Percentiles rank a stretch among this genome's conserved stretches.
These are phyloP conservation scores for Gracilariopsis chorda DNA, from an alignment of 23 red algal genomes.

Conservation along the genomic window DNA sequence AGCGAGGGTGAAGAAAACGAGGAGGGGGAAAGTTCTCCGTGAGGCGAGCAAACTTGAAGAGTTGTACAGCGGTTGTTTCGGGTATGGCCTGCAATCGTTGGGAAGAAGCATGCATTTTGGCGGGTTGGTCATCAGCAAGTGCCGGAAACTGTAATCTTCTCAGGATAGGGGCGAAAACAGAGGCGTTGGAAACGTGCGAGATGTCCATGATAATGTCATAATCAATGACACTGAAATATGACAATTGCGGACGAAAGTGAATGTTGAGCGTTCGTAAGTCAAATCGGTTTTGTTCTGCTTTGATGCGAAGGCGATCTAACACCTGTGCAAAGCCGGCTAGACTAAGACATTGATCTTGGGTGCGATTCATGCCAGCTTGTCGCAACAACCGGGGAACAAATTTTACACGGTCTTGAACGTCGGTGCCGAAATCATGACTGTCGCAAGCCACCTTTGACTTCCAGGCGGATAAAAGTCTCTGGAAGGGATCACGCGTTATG, in stretches of 20 bases:
- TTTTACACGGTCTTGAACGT: background rate
- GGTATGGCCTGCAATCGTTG: no score
- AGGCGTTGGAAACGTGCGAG: background rate
- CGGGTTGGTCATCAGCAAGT: background rate
- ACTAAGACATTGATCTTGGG: background rate
- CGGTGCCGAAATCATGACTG: background rate
- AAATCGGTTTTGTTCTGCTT: background rate
- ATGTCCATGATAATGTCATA: constrained; percentile 4
- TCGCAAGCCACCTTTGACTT: constrained; percentile 16
- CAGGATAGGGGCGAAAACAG: background rate
- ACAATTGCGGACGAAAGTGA: background rate
- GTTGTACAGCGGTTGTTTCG: no score
- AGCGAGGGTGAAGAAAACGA: no score
- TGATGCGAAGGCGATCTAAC: background rate
- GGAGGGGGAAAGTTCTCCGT: no score
- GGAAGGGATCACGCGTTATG: constrained; percentile 9
- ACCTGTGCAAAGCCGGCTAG: background rate
- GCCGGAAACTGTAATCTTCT: background rate
- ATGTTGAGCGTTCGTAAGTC: background rate
- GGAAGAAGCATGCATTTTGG: no score
- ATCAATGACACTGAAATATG: background rate
- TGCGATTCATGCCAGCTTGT: background rate
- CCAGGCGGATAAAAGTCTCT: background rate
- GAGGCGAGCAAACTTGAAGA: no score
- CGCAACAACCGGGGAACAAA: background rate